A percentile compares a stretch with the other conserved stretches of the same genome.
These are phyloP conservation scores for Arachnopeziza araneosa DNA, from an alignment of 2,329 filamentous ascomycete species.

Conservation along the genomic window DNA sequence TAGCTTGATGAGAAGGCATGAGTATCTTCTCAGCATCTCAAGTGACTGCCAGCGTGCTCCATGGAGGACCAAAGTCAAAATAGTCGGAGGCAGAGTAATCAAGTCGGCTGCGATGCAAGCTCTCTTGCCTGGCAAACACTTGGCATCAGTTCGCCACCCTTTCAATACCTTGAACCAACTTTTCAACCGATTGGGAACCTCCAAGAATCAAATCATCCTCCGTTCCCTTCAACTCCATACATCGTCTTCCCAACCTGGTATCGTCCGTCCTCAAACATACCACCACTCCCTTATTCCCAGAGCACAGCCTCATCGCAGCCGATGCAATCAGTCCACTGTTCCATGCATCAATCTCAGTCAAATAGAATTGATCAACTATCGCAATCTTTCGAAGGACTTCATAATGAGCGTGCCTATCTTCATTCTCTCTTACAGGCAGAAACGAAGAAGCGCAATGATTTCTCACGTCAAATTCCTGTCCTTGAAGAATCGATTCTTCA, in stretches of 20 bases:
- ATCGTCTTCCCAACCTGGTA: background rate
- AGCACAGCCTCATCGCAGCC: background rate
- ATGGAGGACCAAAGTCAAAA: background rate
- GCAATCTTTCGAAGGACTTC: background rate
- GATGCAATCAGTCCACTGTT: background rate
- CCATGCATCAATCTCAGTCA: background rate
- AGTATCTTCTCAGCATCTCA: background rate
- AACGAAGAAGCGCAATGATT: background rate
- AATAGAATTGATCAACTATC: background rate
- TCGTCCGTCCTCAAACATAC: background rate
- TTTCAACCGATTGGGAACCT: background rate
- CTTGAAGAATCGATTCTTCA: constrained; percentile 21
- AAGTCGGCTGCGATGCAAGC: background rate
- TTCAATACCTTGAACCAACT: background rate
- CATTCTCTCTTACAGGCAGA: constrained; percentile 1
- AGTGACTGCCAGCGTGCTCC: background rate
- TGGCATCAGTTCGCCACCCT: background rate
- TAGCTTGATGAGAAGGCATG: background rate
- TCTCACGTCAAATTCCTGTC: background rate
- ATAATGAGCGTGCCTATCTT: constrained; percentile 4
- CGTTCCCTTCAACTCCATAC: background rate
- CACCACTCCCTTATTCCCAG: background rate
- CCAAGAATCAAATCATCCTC: background rate
- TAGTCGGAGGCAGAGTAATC: background rate
- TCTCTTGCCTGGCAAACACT: background rate